A percentile compares a stretch with the other conserved stretches of the same genome.
These are phyloP conservation scores for Komagataella pseudopastoris DNA, from an alignment of 805 yeast genomes.

Conservation along the genomic window DNA sequence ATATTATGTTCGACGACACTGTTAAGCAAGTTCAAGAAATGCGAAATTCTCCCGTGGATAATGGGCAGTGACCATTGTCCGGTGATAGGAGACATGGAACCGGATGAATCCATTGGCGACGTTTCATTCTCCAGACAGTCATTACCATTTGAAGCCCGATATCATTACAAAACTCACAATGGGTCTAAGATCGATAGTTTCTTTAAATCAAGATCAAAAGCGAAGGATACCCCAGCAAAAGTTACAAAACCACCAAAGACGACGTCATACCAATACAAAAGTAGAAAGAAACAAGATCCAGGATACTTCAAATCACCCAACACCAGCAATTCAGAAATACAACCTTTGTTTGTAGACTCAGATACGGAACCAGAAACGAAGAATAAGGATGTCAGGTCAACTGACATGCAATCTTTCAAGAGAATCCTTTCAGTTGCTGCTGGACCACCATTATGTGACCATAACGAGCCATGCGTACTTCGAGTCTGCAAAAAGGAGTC, in stretches of 20 bases:
- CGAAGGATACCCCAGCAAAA: constrained; percentile 3
- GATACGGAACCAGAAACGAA: background rate
- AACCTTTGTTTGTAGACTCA: background rate
- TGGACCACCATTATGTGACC: constrained; percentile 29
- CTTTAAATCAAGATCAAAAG: constrained; percentile 6
- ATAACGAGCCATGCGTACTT: constrained; percentile 29
- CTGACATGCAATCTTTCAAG: constrained; percentile 7
- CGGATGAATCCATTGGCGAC: background rate
- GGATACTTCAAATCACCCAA: background rate
- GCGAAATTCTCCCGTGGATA: constrained; percentile 54
- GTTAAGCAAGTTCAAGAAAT: constrained; percentile 17
- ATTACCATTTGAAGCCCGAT: constrained; percentile 20
- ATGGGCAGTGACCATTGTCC: constrained; percentile 96
- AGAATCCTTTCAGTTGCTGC: constrained; percentile 7
- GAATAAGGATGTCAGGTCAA: constrained; percentile 3
- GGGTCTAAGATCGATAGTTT: constrained; percentile 17
- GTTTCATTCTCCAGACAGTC: background rate
- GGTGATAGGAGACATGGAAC: constrained; percentile 14
- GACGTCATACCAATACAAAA: background rate
- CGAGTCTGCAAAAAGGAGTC: constrained; percentile 24
- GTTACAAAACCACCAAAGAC: constrained; percentile 2
- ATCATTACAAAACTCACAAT: constrained; percentile 24
- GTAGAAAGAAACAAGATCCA: constrained; percentile 1
- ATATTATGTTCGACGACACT: constrained; percentile 38
- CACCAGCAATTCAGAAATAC: background rate